Percentiles rank a stretch among this genome's conserved stretches.
These are phyloP conservation scores for Cercospora sojina DNA, from an alignment of 2,329 filamentous ascomycete genomes.

Conservation along the genomic window DNA sequence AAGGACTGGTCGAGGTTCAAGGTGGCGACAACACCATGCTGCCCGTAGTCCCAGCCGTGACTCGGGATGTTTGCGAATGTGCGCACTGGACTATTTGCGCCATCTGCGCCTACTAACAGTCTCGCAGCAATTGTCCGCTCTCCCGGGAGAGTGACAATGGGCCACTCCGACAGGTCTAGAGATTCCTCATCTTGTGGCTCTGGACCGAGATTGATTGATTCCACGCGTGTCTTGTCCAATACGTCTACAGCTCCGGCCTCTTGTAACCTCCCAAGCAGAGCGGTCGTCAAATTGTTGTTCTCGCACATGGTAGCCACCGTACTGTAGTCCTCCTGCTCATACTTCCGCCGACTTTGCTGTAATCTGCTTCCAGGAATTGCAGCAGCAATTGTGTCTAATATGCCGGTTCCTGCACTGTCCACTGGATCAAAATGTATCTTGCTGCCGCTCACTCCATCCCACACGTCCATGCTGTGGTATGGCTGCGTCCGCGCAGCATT, in stretches of 20 bases:
- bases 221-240: slow-evolving; percentile 74
- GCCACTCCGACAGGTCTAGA: slow-evolving; percentile 82
- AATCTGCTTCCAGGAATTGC: slow-evolving; percentile 34
- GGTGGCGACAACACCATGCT: slow-evolving; percentile 89
- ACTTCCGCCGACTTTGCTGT: slow-evolving; percentile 26
- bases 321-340: slow-evolving; percentile 26
- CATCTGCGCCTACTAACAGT: slow-evolving; percentile 87
- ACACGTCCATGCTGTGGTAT: slow-evolving; percentile 97
- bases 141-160: slow-evolving; percentile 70
- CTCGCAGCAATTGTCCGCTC: slow-evolving; percentile 69
- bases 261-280: slow-evolving; percentile 56
- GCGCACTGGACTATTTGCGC: slow-evolving; percentile 89
- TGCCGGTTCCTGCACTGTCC: slow-evolving; percentile 24
- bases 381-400: slow-evolving; percentile 33
- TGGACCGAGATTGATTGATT: slow-evolving; percentile 73
- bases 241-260: slow-evolving; percentile 69
- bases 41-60: slow-evolving; percentile 88
- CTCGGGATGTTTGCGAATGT: slow-evolving; percentile 83
- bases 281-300: slow-evolving; percentile 83
- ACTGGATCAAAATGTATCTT: slow-evolving; percentile 70
- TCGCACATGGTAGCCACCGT: slow-evolving; percentile 94
- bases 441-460: slow-evolving; percentile 88
- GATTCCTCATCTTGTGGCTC: slow-evolving; percentile 53
- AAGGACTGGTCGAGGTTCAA: slow-evolving; percentile 58
- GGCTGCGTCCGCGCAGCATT: slow-evolving; percentile 72